phyloP scores from a whole-genome alignment of 805 yeast species.

The Metschnikowia lunata region DNA sequence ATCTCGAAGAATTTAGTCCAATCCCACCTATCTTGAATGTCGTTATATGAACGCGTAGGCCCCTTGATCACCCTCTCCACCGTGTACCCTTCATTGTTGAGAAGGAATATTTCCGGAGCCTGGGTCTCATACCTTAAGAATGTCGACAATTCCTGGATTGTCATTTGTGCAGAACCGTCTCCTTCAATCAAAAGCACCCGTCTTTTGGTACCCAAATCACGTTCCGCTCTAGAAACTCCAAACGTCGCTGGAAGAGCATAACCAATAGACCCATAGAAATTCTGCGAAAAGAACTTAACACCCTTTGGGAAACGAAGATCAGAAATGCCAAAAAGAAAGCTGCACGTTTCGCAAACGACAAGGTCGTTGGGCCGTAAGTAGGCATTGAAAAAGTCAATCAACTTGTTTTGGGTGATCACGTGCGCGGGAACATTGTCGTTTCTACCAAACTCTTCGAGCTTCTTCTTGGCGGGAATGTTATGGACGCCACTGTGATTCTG shows the following conservation, averaged over 20 bases:
- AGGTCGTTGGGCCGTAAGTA: conserved; percentile 59
- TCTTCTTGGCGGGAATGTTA: conserved; percentile 17
- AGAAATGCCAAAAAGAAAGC: conserved; percentile 72
- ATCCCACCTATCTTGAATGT: conserved; percentile 75
- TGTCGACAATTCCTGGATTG: conserved; percentile 76
- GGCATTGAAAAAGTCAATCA: conserved; percentile 31
- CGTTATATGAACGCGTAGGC: conserved; percentile 71
- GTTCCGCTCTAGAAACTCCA: conserved; percentile 73
- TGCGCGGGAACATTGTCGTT: conserved; percentile 9
- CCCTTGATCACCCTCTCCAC: conserved; percentile 87
- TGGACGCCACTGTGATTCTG: conserved; percentile 9
- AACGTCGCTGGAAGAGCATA: conserved; percentile 82
- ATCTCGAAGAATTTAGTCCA: conserved; percentile 67
- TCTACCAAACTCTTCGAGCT: conserved; percentile 9
- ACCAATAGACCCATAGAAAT: conserved; percentile 82
- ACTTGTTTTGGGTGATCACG: conserved; percentile 28
- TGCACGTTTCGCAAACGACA: conserved; percentile 78
- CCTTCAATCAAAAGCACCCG: conserved; percentile 77
- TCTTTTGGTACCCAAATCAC: conserved; percentile 46
- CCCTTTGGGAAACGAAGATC: conserved; percentile 59
- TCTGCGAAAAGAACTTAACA: conserved; percentile 55
- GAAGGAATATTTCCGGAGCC: conserved; percentile 60
- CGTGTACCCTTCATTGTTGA: conserved; percentile 86
- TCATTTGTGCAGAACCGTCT: conserved; percentile 95
- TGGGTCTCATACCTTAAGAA: conserved; percentile 54